Percentiles rank a stretch among this genome's conserved stretches.
Evolutionary conservation across 2,329 filamentous ascomycete species (phyloP).

Genomic region (Rhynchosporium agropyri): DNA sequence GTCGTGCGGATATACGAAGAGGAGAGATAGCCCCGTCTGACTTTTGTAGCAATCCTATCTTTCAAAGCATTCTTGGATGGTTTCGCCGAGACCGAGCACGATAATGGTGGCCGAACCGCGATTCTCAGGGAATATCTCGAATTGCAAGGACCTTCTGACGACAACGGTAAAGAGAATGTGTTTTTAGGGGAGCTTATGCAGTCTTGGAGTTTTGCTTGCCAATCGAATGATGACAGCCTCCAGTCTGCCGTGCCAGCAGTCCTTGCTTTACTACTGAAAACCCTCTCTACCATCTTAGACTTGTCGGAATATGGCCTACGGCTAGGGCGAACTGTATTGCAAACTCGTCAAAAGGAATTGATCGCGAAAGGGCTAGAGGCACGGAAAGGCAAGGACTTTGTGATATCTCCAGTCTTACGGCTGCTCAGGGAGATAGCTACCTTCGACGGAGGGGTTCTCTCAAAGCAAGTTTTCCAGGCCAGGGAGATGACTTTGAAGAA

Average conservation of each 20-base stretch:
- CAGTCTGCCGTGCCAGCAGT: constrained; percentile 80
- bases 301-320: constrained; percentile 74
- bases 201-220: constrained; percentile 82
- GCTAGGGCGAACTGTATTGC: constrained; percentile 79
- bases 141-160: constrained; percentile 52
- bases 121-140: constrained; percentile 73
- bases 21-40: background rate
- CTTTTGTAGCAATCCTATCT: constrained; percentile 60
- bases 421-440: constrained; percentile 82
- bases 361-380: constrained; percentile 78
- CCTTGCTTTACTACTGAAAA: constrained; percentile 78
- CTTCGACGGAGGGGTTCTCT: constrained; percentile 82
- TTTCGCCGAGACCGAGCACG: constrained; percentile 56
- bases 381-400: constrained; percentile 79
- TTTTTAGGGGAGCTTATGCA: constrained; percentile 82
- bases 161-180: constrained; percentile 58
- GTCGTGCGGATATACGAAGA: background rate
- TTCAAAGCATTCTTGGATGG: constrained; percentile 73
- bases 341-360: constrained; percentile 78
- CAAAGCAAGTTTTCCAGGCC: constrained; percentile 75
- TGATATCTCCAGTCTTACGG: constrained; percentile 86
- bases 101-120: constrained; percentile 52
- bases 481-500: constrained; percentile 79
- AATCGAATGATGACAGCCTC: constrained; percentile 78
- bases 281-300: constrained; percentile 73